Percentiles rank a stretch among this genome's conserved stretches.
phyloP scores from a whole-genome alignment of 768 basidiomycete species.

The Rhodotorula babjevae region DNA sequence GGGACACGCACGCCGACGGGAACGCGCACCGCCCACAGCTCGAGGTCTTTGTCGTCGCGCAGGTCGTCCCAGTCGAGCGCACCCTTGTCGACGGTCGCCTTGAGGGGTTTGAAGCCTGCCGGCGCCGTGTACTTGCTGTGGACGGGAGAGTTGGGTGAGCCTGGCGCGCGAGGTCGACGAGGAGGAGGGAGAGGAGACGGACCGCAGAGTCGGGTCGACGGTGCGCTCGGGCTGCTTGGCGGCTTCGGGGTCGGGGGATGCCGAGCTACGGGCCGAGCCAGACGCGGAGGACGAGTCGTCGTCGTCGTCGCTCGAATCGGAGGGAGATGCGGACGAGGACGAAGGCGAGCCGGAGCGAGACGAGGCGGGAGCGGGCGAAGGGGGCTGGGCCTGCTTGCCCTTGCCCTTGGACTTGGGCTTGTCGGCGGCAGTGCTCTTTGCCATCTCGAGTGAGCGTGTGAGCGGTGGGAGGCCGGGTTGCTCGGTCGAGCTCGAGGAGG shows the following conservation, averaged over 20 bases:
- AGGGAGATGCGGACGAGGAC: not conserved
- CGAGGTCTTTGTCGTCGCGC: constrained; percentile 21
- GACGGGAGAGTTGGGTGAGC: not conserved
- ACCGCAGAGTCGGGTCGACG: constrained; percentile 16
- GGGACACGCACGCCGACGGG: constrained; percentile 27
- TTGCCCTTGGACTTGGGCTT: constrained; percentile 25
- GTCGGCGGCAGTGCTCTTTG: constrained; percentile 5
- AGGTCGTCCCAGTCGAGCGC: constrained; percentile 30
- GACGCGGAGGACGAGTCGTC: constrained; percentile 1
- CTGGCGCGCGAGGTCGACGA: not conserved
- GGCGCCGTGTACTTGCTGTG: constrained; percentile 31
- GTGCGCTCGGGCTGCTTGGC: not conserved
- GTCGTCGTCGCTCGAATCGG: not conserved
- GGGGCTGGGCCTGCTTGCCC: not conserved
- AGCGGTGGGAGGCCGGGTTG: no score
- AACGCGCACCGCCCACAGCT: constrained; percentile 34
- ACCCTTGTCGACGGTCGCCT: not conserved
- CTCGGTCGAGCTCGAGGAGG: not conserved
- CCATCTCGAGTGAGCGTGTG: not conserved
- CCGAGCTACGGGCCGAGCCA: constrained; percentile 2
- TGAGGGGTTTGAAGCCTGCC: constrained; percentile 9
- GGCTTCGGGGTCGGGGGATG: constrained; percentile 11
- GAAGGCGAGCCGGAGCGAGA: constrained; percentile 11
- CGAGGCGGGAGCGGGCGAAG: constrained; percentile 12
- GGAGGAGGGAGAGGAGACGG: not conserved